phyloP scores from a whole-genome alignment of 306 rosid species.

The Quercus engelmannii region DNA sequence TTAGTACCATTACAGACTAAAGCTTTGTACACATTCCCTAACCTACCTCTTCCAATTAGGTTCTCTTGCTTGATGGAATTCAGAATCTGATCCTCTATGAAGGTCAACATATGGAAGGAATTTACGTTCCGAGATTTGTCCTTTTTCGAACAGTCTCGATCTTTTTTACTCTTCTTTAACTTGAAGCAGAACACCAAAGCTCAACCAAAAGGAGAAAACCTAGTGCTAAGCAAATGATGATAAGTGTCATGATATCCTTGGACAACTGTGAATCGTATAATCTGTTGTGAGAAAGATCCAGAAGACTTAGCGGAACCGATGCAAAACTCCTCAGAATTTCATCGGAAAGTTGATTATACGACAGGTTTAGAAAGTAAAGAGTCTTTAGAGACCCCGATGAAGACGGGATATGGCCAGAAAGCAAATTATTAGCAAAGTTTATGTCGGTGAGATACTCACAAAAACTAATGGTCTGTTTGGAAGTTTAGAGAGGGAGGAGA shows the following conservation, averaged over 20 bases:
- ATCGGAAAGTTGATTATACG: constrained; percentile 63
- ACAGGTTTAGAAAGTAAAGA: constrained; percentile 59
- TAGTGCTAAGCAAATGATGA: constrained; percentile 44
- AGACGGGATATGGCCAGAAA: constrained; percentile 52
- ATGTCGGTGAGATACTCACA: constrained; percentile 45
- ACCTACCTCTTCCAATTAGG: constrained; percentile 81
- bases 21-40: constrained; percentile 81
- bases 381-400: constrained; percentile 55
- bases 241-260: constrained; percentile 27
- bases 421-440: constrained; percentile 49
- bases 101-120: constrained; percentile 72
- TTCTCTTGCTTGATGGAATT: constrained; percentile 80
- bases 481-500: too few species aligned
- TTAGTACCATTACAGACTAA: constrained; percentile 47
- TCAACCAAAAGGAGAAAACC: constrained; percentile 29
- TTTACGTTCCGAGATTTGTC: constrained; percentile 89
- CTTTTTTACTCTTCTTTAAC: constrained; percentile 37
- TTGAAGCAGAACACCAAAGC: constrained; percentile 29
- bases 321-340: constrained; percentile 53
- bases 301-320: constrained; percentile 51
- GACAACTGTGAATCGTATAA: constrained; percentile 38
- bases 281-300: constrained; percentile 63
- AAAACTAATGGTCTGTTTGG: constrained; percentile 12
- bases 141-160: constrained; percentile 49
- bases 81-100: constrained; percentile 78